phyloP scores from a whole-genome alignment of 768 basidiomycete genomes.

The Cystobasidium ongulense region DNA sequence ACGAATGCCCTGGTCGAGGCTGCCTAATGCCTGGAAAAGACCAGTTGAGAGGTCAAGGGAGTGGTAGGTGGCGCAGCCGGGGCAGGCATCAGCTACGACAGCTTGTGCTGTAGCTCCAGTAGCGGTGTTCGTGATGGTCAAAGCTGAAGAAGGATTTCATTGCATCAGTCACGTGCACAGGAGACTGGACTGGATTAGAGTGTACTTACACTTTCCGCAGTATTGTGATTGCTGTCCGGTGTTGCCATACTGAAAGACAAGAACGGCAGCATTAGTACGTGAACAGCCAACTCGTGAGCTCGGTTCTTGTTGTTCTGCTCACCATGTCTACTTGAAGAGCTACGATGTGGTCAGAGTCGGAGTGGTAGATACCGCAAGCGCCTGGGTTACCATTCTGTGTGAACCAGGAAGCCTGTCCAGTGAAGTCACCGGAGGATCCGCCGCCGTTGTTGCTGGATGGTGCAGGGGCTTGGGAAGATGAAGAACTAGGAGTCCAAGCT shows the following conservation, averaged over 20 bases:
- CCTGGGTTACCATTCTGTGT: slow-evolving; percentile 21
- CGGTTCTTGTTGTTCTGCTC: no score
- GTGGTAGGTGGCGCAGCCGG: neutral
- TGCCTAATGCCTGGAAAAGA: slow-evolving; percentile 19
- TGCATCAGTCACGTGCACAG: neutral
- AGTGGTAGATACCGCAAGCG: slow-evolving; percentile 56
- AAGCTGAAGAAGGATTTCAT: neutral
- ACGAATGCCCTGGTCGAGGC: slow-evolving; percentile 4
- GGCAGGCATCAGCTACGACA: slow-evolving; percentile 23
- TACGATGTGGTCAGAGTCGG: slow-evolving; percentile 51
- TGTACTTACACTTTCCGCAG: slow-evolving; percentile 12
- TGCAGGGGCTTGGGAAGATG: neutral
- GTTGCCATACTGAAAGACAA: neutral
- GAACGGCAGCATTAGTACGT: no score
- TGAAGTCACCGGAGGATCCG: neutral
- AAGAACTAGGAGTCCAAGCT: neutral
- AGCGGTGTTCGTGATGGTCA: slow-evolving; percentile 24
- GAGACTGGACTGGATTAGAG: neutral
- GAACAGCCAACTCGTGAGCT: no score
- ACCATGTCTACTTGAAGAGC: slow-evolving; percentile 49
- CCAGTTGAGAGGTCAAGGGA: slow-evolving; percentile 23
- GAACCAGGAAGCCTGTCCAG: neutral
- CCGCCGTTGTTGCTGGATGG: neutral
- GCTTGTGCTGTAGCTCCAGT: slow-evolving; percentile 16
- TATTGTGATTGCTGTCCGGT: neutral